Conservation (phyloP, 1,284 basidiomycete species). For the Boletus semigastroideus region DNA sequence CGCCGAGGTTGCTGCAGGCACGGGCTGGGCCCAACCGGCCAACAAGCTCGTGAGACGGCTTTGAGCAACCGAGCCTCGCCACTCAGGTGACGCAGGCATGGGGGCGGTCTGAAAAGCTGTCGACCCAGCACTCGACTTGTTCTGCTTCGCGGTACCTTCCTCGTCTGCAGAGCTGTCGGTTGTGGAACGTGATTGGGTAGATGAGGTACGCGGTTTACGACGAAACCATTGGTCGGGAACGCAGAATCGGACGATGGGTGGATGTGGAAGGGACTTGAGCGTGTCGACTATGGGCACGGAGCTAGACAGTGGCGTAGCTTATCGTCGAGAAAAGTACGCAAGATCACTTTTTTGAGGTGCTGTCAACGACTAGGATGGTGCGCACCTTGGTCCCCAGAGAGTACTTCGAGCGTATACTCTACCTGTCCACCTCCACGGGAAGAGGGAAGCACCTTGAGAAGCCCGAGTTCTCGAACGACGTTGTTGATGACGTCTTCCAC, state of each 20-base stretch:
- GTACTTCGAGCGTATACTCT: constrained; percentile 61
- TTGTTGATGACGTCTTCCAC: constrained; percentile 54
- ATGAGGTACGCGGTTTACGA: constrained; percentile 55
- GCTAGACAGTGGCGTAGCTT: constrained; percentile 16
- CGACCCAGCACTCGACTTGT: constrained; percentile 16
- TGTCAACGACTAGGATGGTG: background rate
- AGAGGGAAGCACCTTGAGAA: constrained; percentile 59
- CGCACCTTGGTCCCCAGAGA: constrained; percentile 19
- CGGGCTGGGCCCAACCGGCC: constrained; percentile 56
- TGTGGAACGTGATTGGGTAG: constrained; percentile 47
- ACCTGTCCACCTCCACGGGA: constrained; percentile 56
- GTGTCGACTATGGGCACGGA: constrained; percentile 36
- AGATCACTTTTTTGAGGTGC: background rate
- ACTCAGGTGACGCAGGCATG: constrained; percentile 35
- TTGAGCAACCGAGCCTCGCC: constrained; percentile 51
- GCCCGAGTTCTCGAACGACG: constrained; percentile 65
- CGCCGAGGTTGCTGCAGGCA: constrained; percentile 36
- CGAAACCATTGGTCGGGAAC: constrained; percentile 81
- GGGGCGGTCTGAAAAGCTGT: constrained; percentile 9
- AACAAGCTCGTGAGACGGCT: constrained; percentile 65
- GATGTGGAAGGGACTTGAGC: constrained; percentile 20
- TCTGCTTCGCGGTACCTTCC: constrained; percentile 64
- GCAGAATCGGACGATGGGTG: constrained; percentile 54
- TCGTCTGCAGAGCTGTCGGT: constrained; percentile 54
- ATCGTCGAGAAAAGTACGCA: background rate